Conservation (phyloP, 2,329 filamentous ascomycete genomes). For the Ceratocystiopsis sp. region DNA sequence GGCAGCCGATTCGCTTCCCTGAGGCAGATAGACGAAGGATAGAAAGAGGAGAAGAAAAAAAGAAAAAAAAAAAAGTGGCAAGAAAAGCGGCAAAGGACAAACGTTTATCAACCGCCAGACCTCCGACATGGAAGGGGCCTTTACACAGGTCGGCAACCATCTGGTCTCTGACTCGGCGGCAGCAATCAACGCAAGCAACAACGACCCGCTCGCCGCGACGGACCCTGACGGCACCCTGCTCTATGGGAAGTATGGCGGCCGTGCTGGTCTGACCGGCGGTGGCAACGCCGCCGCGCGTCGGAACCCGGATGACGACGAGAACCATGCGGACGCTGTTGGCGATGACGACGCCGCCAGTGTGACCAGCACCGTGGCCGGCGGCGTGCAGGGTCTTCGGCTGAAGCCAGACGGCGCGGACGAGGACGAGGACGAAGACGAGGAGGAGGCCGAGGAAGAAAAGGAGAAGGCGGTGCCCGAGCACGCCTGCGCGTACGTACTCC, state of each 20-base stretch:
- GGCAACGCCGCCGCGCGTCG: slow-evolving; percentile 22
- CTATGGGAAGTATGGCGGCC: slow-evolving; percentile 49
- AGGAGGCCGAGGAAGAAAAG: slow-evolving; percentile 24
- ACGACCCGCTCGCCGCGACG: slow-evolving; percentile 54
- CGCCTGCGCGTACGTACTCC: slow-evolving; percentile 73
- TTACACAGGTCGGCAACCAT: slow-evolving; percentile 76
- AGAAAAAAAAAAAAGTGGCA: no score
- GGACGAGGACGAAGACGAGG: slow-evolving; percentile 35
- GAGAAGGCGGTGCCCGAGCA: slow-evolving; percentile 84
- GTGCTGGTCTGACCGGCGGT: slow-evolving; percentile 27
- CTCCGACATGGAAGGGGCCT: slow-evolving; percentile 62
- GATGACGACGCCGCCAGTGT: slow-evolving; percentile 65
- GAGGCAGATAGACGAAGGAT: no score
- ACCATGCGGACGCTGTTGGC: slow-evolving; percentile 66
- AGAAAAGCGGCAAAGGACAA: not conserved
- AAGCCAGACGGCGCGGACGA: slow-evolving; percentile 36
- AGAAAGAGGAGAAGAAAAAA: no score
- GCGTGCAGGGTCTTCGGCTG: slow-evolving; percentile 46
- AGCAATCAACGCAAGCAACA: slow-evolving; percentile 72
- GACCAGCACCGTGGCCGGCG: slow-evolving; percentile 66
- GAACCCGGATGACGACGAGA: slow-evolving; percentile 77
- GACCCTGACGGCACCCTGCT: slow-evolving; percentile 70
- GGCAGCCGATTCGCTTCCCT: no score
- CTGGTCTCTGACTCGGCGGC: slow-evolving; percentile 68
- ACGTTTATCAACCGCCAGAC: no score